Percentiles rank a stretch among this genome's conserved stretches.
Conservation (phyloP, 257 asterid species). For the Lavandula angustifolia region DNA sequence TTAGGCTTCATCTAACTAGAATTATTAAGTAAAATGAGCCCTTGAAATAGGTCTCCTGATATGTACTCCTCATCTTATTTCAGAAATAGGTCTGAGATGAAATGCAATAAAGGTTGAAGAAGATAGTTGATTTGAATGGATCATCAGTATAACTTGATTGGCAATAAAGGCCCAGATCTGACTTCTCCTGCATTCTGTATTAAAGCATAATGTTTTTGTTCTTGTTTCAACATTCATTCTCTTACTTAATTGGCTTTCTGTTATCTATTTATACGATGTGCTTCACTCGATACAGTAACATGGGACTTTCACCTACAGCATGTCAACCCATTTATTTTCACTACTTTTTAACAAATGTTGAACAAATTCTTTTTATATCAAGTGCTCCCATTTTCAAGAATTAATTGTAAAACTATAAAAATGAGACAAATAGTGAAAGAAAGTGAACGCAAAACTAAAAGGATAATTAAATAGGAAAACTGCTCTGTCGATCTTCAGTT, state of each 20-base stretch:
- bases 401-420: too few species aligned
- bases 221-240: background rate
- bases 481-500: background rate
- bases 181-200: background rate
- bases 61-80: slow-evolving; percentile 31
- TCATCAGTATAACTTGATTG: too few species aligned
- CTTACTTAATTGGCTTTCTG: too few species aligned
- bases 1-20: slow-evolving; percentile 37
- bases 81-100: slow-evolving; percentile 70
- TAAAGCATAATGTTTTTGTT: background rate
- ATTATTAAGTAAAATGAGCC: slow-evolving; percentile 34
- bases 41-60: background rate
- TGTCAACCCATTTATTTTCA: background rate
- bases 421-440: background rate
- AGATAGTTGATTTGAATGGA: slow-evolving; percentile 28
- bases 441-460: slow-evolving; percentile 4
- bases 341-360: too few species aligned
- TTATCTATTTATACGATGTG: too few species aligned
- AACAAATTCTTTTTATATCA: too few species aligned
- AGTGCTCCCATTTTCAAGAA: too few species aligned
- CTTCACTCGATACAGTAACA: too few species aligned
- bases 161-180: background rate
- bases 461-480: slow-evolving; percentile 22
- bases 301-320: slow-evolving; percentile 28
- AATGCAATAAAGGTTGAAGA: slow-evolving; percentile 40